Base-by-base conservation (phyloP, 148 eudicot species). In the Rhododendron henanense region DNA sequence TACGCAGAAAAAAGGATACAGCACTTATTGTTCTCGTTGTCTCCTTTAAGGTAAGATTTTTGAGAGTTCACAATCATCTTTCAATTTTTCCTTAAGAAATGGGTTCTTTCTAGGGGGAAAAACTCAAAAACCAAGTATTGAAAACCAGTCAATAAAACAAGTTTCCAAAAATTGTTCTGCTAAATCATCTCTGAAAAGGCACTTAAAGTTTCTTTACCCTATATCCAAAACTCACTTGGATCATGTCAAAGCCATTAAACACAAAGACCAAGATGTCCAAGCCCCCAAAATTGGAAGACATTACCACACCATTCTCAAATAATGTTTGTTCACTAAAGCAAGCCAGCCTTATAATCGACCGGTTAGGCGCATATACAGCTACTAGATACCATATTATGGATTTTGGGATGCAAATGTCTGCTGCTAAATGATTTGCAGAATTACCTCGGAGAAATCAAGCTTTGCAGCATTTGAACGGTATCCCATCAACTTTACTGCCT, bases 381-480 rank as follows among this genome's bases (percentile, higher is more conserved):
- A 31, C 39, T 31, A 9, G 61, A 39, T 48, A 19, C 44, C 10
- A 10, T 25, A 15, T 6, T 23, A 4, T 18, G 31, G 48, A 51
- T 50, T 18, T 25, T 19, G 33, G 35, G 15, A 50, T 28, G 41
- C 39, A 44, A 83, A 51, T 44, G 41, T 21, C 10, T 21, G 33
- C 41, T 6, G 45, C 59, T 2, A 33, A 73, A 84, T 47, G 5
- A n/a, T 69, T 16, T 55, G 61, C 61, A 55, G 18, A 45, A 77
- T 33, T 91, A 95, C 99, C 97, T 96, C 99, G 10, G 99, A 96
- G 86, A 95, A 96, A 90, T 95, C 99, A 78, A 96, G 86, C 91
- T 92, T 92, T 59, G 95, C 96, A 86, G 99, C 99, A 89, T 92
- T 95, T 74, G 88, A 79, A 65, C 99, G 95, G 83, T 94, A 69